Evolutionary conservation across 169 alveolate genomes (phyloP).

Genomic region (Eimeria sp.): DNA sequence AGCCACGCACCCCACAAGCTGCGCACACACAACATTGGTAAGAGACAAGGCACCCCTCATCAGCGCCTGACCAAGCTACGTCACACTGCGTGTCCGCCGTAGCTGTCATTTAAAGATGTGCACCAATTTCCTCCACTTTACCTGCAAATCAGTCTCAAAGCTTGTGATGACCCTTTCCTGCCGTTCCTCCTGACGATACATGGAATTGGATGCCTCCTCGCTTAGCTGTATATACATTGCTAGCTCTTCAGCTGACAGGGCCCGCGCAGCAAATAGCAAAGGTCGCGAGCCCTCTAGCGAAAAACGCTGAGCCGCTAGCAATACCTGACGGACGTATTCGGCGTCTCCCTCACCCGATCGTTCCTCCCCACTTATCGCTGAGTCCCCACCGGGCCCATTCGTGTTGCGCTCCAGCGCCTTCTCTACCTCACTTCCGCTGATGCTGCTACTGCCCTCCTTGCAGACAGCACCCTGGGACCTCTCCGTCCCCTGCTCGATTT

Average conservation of each 20-base stretch:
- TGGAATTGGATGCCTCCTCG: constrained; percentile 64
- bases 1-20: constrained; percentile 66
- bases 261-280: constrained; percentile 37
- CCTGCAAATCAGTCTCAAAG: constrained; percentile 69
- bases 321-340: constrained; percentile 14
- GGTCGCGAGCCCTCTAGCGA: constrained; percentile 58
- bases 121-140: background rate
- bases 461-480: background rate
- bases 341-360: background rate
- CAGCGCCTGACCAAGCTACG: background rate
- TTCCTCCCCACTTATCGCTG: background rate
- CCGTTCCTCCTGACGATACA: constrained; percentile 42
- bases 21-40: constrained; percentile 10
- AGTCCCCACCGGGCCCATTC: background rate
- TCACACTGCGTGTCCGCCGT: background rate
- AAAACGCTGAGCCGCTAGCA: constrained; percentile 56
- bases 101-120: background rate
- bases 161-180: constrained; percentile 43
- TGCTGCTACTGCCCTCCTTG: constrained; percentile 14
- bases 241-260: constrained; percentile 49
- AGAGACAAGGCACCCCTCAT: background rate
- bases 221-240: constrained; percentile 44
- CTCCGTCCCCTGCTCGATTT: constrained; percentile 1
- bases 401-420: background rate
- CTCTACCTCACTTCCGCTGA: constrained; percentile 3